Evolutionary conservation across 805 yeast species (phyloP), one percentile per base, ranked within the genome.

Genomic region (Metschnikowia noctiluminum): DNA sequence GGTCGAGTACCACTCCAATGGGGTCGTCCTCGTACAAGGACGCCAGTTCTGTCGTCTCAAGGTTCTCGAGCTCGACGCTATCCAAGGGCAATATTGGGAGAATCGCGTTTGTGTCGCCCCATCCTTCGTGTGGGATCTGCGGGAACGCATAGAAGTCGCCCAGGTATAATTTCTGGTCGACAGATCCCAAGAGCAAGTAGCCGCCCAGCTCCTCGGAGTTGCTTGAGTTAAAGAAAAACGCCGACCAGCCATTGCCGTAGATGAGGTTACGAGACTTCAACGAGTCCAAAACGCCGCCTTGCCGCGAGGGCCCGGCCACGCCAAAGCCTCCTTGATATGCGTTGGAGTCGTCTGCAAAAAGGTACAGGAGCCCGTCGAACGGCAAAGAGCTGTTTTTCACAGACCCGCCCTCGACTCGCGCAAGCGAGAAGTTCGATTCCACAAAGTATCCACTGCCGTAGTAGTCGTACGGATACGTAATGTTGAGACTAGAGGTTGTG

Each of bases 1-100:
- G 68, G 59, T 85, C 89, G 16, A 86, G 59, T 5, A 85, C 46
- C 0, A 81, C 84, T 0, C 90, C 85, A 26, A 71, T 64, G 21
- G 76, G 64, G 45, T 62, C 71, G 10, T 40, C 48, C 1, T 70
- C 48, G 3, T 67, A 59, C 48, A 80, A 53, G 16, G 71, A 62
- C 7, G 69, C 53, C 30, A 57, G 54, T 43, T 61, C 62, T 8
- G 79, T 81, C 35, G 70, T 63, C 15, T 62, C 38, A 21, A 56
- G 64, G n/a, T 74, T 68, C 42, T 60, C 60, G 3, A 60, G 54
- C 8, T 27, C 48, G 42, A 53, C 62, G 53, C 56, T 65, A 27
- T 56, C 61, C 37, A 73, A 39, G 38, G 60, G 57, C 13, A 70
- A 43, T 3, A 65, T 60, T 1, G 77, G 78, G 11, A 41, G 31